These are phyloP conservation scores for Edaphochlamys debaryana DNA, from an alignment of 139 green algal genomes.

Conservation along the genomic window DNA sequence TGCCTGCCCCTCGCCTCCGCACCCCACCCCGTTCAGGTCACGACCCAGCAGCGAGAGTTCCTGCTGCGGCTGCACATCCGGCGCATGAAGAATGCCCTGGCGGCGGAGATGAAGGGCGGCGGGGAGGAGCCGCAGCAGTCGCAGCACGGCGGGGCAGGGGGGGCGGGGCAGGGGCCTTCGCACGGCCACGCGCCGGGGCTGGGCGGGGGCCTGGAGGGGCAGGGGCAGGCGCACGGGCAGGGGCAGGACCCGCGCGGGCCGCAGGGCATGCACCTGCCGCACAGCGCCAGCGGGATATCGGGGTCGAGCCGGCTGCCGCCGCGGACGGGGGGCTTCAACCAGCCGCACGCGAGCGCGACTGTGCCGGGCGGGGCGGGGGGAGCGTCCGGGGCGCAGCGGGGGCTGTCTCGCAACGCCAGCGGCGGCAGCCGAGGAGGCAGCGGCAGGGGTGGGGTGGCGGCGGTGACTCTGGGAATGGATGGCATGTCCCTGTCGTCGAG, in stretches of 20 bases:
- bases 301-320: conserved; percentile 13
- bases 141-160: too few relatives aligned
- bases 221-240: background rate
- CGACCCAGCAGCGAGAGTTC: conserved; percentile 46
- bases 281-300: background rate
- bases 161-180: background rate
- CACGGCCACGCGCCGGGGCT: background rate
- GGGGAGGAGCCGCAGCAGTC: background rate
- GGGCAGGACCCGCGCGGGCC: background rate
- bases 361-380: background rate
- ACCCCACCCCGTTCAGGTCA: background rate
- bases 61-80: conserved; percentile 51
- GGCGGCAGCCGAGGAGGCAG: conserved; percentile 67
- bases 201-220: too few relatives aligned
- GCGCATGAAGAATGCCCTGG: conserved; percentile 22
- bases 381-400: background rate
- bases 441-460: conserved; percentile 63
- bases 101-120: conserved; percentile 24
- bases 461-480: conserved; percentile 83
- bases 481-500: conserved; percentile 71
- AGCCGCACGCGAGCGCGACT: background rate
- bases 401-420: background rate
- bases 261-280: background rate
- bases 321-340: conserved; percentile 24
- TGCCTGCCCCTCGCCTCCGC: background rate